A percentile compares a stretch with the other conserved stretches of the same genome.
phyloP scores from a whole-genome alignment of 1,284 basidiomycete genomes.

The Marasmius oreades region DNA sequence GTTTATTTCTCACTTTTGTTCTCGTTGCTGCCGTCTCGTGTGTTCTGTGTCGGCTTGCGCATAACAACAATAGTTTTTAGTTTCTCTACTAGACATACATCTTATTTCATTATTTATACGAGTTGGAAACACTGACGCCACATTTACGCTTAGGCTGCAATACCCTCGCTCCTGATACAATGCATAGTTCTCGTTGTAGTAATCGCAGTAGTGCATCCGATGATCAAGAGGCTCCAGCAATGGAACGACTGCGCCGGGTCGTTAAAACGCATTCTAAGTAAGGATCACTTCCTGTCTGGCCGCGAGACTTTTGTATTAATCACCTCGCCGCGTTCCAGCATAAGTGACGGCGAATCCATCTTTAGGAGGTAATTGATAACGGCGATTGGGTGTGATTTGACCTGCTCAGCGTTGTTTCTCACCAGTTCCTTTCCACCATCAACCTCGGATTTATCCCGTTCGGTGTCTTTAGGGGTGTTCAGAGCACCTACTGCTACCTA shows the following conservation, averaged over 20 bases:
- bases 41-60: too few relatives aligned
- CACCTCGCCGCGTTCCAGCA: neutral
- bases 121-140: conserved; percentile 13
- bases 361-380: neutral
- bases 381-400: neutral
- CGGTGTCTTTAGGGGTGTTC: neutral
- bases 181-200: neutral
- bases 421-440: neutral
- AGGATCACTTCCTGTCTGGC: neutral
- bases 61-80: too few relatives aligned
- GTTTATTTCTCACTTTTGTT: too few relatives aligned
- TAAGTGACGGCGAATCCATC: neutral
- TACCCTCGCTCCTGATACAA: conserved; percentile 27
- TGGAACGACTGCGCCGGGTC: neutral
- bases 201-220: neutral
- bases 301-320: neutral
- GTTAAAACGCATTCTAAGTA: neutral
- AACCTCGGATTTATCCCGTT: neutral
- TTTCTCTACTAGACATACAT: too few relatives aligned
- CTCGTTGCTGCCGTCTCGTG: too few relatives aligned
- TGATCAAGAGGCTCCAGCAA: neutral
- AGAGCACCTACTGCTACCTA: neutral
- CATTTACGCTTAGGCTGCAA: conserved; percentile 32
- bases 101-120: conserved; percentile 4
- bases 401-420: neutral